These are phyloP conservation scores for Moesziomyces aphidis DNA, from an alignment of 1,284 basidiomycete species.

Conservation along the genomic window DNA sequence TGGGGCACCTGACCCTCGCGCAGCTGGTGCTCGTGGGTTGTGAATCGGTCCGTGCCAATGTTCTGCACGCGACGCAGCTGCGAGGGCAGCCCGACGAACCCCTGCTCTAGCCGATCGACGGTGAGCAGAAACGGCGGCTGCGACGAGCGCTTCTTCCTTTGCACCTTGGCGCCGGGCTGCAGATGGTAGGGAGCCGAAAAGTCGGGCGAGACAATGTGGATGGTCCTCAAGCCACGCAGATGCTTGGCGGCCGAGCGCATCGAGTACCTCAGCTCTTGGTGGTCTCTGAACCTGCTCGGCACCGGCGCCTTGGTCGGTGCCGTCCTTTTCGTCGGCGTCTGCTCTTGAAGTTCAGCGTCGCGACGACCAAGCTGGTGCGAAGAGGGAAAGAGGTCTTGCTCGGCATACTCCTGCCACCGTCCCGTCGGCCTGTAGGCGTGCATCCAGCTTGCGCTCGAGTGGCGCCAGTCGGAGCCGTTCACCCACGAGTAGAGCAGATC, in stretches of 20 bases:
- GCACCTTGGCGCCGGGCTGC: slow-evolving; percentile 20
- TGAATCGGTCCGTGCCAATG: slow-evolving; percentile 39
- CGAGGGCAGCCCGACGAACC: slow-evolving; percentile 35
- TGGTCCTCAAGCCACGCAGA: slow-evolving; percentile 33
- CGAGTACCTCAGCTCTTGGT: slow-evolving; percentile 51
- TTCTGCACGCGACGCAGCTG: slow-evolving; percentile 37
- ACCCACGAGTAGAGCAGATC: slow-evolving; percentile 50
- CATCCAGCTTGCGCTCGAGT: slow-evolving; percentile 34
- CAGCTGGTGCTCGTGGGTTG: slow-evolving; percentile 36
- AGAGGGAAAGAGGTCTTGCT: slow-evolving; percentile 36
- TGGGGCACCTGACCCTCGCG: slow-evolving; percentile 53
- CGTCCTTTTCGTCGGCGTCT: slow-evolving; percentile 4
- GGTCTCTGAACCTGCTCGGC: slow-evolving; percentile 50
- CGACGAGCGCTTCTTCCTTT: slow-evolving; percentile 3
- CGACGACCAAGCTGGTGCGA: background rate
- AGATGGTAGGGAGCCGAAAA: slow-evolving; percentile 45
- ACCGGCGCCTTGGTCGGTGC: slow-evolving; percentile 4
- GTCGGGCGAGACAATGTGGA: slow-evolving; percentile 55
- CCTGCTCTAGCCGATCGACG: slow-evolving; percentile 18
- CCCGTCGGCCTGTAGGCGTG: slow-evolving; percentile 30
- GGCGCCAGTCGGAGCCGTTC: slow-evolving; percentile 50
- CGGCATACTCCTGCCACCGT: slow-evolving; percentile 40
- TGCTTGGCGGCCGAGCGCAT: slow-evolving; percentile 40
- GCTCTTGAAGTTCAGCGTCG: background rate
- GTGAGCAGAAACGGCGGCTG: slow-evolving; percentile 18